Conservation (phyloP, 192 early-diverging fungal species). For the Gaertneriomyces sp. region DNA sequence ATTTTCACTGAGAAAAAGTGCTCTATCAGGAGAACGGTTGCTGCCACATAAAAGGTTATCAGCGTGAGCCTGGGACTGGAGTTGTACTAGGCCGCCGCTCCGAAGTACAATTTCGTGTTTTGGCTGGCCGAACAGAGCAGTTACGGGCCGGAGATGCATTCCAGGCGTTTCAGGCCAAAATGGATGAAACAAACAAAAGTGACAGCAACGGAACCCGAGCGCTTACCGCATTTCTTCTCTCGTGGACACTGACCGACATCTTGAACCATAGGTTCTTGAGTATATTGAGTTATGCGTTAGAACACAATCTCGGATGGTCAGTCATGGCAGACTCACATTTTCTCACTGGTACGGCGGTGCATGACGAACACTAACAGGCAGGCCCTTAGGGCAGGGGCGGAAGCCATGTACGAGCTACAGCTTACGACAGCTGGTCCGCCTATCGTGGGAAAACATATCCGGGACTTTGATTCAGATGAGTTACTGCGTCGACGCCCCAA, state of each 20-base stretch:
- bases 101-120: too few relatives aligned
- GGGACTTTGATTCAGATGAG: background rate
- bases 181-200: background rate
- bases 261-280: conserved; percentile 31
- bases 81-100: too few relatives aligned
- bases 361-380: conserved; percentile 9
- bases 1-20: too few relatives aligned
- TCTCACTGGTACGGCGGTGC: too few relatives aligned
- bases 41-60: background rate
- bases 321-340: too few relatives aligned
- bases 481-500: background rate
- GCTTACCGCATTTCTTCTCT: conserved; percentile 32
- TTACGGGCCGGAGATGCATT: too few relatives aligned
- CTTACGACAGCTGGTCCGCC: background rate
- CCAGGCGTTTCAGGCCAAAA: background rate
- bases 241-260: conserved; percentile 39
- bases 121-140: too few relatives aligned
- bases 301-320: conserved; percentile 27
- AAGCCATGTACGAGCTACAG: background rate
- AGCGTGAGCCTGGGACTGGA: too few relatives aligned
- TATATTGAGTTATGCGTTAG: conserved; percentile 34
- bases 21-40: background rate
- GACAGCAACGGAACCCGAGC: too few relatives aligned
- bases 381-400: background rate
- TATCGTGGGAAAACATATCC: background rate